Base-by-base conservation (phyloP, 2,329 filamentous ascomycete genomes). In the Aureobasidium sp. region DNA sequence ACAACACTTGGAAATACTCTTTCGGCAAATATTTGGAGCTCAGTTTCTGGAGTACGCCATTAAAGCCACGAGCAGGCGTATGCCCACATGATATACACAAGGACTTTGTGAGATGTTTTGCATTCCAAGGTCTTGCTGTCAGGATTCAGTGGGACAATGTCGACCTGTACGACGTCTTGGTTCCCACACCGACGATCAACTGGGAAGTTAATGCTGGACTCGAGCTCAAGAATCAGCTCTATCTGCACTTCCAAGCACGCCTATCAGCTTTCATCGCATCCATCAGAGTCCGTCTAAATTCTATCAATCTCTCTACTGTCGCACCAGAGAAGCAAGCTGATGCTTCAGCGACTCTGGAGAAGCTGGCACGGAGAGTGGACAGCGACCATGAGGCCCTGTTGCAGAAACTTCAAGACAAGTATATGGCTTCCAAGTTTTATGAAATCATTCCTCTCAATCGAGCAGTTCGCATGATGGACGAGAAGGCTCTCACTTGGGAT, bases 21-120 rank as follows among this genome's bases (percentile, higher is more conserved):
- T 96, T 99, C 70, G 94, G 91, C 12, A 99, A 99, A 74, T 99
- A 97, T 70, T 81, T 99, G n/a, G 94, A 99, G 75, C 80, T 99
- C 20, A 91, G 92, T 2, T 97, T 97, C 74, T 99, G 93, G 92
- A 93, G 92, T 70, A 88, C 85, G 45, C 88, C 90, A 41, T 78
- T 97, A 53, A 89, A 87, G 71, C 85, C 87, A 68, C 86, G 84
- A 66, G 86, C 87, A 49, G 85, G 86, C 31, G 80, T 89, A 74
- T 99, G 95, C 71, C 84, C 89, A 17, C 94, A 99, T 71, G 93
- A 99, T 71, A 87, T 97, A 63, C 91, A 96, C 73, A 87, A 87
- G 64, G 90, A 99, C 68, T 93, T 97, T 72, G 84, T 97, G 55
- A 86, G 93, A 34, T 97, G 93, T 73, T 99, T 99, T 74, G 90